Evolutionary conservation across 257 asterid genomes (phyloP).

Genomic region (Thymus quinquecostatus): DNA sequence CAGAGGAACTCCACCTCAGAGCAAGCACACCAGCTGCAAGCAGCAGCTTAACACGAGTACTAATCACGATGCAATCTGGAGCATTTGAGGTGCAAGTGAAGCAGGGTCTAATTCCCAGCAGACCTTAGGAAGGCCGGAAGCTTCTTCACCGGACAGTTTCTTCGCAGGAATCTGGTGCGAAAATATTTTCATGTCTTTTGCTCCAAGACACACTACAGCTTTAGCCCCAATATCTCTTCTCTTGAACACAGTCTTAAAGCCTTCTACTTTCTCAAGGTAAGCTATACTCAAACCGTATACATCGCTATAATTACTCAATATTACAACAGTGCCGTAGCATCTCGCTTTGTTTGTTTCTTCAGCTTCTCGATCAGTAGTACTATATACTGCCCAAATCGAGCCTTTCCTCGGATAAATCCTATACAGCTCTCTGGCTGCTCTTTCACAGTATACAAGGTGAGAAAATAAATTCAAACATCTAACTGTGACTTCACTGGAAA

Average conservation of each 20-base stretch:
- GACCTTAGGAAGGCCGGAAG: constrained; percentile 59
- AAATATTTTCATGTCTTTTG: constrained; percentile 51
- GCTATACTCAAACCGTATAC: constrained; percentile 72
- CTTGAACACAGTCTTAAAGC: constrained; percentile 68
- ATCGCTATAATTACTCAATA: constrained; percentile 66
- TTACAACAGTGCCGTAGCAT: constrained; percentile 55
- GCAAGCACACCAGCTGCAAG: constrained; percentile 15
- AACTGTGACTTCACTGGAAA: constrained; percentile 50
- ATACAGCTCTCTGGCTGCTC: constrained; percentile 72
- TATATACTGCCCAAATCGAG: constrained; percentile 81
- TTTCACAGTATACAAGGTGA: constrained; percentile 67
- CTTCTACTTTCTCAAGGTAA: constrained; percentile 70
- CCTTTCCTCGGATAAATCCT: constrained; percentile 80
- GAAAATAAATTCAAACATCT: constrained; percentile 69
- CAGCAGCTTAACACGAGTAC: constrained; percentile 1
- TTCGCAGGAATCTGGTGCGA: constrained; percentile 88
- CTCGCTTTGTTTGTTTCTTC: constrained; percentile 32
- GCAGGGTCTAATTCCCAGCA: constrained; percentile 96
- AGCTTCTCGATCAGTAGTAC: constrained; percentile 27
- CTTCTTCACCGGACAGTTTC: constrained; percentile 74
- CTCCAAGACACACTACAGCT: constrained; percentile 54
- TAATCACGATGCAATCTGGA: constrained; percentile 30
- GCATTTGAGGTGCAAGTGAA: constrained; percentile 55
- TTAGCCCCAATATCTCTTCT: constrained; percentile 67
- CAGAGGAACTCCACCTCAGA: constrained; percentile 3